Evolutionary conservation across 805 yeast species (phyloP).

Genomic region (Saccharomyces kudriavzevii): DNA sequence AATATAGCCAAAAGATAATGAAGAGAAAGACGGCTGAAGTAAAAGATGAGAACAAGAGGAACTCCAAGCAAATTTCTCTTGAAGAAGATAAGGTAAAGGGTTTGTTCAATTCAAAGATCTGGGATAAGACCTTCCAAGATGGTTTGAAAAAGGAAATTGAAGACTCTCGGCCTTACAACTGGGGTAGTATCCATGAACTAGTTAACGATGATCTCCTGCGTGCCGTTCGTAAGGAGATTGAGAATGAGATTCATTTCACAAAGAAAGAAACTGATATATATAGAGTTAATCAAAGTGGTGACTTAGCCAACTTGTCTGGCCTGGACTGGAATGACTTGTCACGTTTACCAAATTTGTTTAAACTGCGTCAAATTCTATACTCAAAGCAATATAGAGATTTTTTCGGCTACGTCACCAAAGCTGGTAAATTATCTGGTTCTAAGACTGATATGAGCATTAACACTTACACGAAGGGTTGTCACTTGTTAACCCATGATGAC

Average conservation of each 20-base stretch:
- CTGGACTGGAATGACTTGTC: constrained; percentile 66
- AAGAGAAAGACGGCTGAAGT: constrained; percentile 12
- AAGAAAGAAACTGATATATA: constrained; percentile 95
- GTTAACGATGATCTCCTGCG: constrained; percentile 71
- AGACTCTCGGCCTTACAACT: constrained; percentile 68
- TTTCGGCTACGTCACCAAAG: constrained; percentile 67
- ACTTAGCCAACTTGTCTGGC: constrained; percentile 85
- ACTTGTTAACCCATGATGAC: constrained; percentile 90
- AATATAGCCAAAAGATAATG: not conserved
- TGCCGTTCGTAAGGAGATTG: constrained; percentile 76
- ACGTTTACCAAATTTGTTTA: constrained; percentile 64
- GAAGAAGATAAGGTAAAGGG: constrained; percentile 30
- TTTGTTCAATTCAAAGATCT: constrained; percentile 43
- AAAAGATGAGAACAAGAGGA: constrained; percentile 3
- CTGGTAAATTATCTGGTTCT: constrained; percentile 83
- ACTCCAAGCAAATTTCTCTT: constrained; percentile 13
- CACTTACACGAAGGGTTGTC: constrained; percentile 88
- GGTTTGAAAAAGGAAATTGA: constrained; percentile 38
- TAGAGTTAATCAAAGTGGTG: constrained; percentile 84
- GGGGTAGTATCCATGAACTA: constrained; percentile 76
- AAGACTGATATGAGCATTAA: constrained; percentile 91
- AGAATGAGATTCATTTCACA: constrained; percentile 78
- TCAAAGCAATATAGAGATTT: constrained; percentile 77
- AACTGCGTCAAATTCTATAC: constrained; percentile 79
- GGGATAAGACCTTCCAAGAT: constrained; percentile 35